Conservation (phyloP, 768 basidiomycete species). For the Steccherinum ochraceum region DNA sequence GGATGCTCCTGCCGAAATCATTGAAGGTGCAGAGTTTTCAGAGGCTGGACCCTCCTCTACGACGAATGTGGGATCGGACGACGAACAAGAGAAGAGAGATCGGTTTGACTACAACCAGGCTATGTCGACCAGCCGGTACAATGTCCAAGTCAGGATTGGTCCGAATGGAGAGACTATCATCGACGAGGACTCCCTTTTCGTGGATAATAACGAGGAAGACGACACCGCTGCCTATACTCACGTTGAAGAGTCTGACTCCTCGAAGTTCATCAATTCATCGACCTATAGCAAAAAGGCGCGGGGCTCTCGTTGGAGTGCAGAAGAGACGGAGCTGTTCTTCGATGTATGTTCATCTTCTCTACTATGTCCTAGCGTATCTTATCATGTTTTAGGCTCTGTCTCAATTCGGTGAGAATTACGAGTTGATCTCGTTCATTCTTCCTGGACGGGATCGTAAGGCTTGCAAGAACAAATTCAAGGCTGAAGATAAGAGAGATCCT, state of each 20-base stretch:
- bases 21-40: not conserved
- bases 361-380: constrained; percentile 4
- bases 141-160: constrained; percentile 82
- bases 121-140: constrained; percentile 64
- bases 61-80: constrained; percentile 10
- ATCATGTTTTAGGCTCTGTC: constrained; percentile 57
- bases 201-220: constrained; percentile 63
- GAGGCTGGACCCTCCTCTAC: constrained; percentile 1
- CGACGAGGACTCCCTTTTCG: constrained; percentile 78
- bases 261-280: constrained; percentile 80
- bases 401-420: constrained; percentile 91
- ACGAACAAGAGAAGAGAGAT: constrained; percentile 41
- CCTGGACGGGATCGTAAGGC: constrained; percentile 83
- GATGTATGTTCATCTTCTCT: constrained; percentile 45
- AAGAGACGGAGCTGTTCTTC: constrained; percentile 86
- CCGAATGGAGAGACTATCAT: constrained; percentile 84
- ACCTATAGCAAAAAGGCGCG: constrained; percentile 76
- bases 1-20: not conserved
- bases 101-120: constrained; percentile 68
- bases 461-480: constrained; percentile 90
- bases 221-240: constrained; percentile 72
- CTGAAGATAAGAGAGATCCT: constrained; percentile 78
- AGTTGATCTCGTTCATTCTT: constrained; percentile 80
- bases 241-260: constrained; percentile 75
- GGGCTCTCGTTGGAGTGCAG: constrained; percentile 85